Percentiles rank a stretch among this genome's conserved stretches.
These are phyloP conservation scores for Sporothrix globosa DNA, from an alignment of 2,329 filamentous ascomycete genomes.

Conservation along the genomic window DNA sequence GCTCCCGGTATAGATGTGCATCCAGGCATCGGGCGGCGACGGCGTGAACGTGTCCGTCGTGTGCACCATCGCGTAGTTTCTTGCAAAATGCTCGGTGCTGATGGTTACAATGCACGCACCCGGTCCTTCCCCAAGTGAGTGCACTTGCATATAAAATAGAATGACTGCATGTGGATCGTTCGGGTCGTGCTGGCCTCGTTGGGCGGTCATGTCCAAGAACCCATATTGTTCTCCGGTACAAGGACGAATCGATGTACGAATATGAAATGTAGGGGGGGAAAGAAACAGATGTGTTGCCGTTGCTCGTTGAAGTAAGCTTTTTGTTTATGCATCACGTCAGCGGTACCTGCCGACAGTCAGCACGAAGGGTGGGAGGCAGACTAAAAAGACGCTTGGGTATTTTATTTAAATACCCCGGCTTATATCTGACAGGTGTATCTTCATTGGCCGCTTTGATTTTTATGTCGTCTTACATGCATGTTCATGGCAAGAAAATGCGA, in stretches of 20 bases:
- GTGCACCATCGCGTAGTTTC: not conserved
- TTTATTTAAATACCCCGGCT: not conserved
- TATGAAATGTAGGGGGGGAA: too few species aligned
- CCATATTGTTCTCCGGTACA: too few species aligned
- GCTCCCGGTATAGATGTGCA: not conserved
- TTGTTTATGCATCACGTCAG: not conserved
- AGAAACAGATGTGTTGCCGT: too few species aligned
- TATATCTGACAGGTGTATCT: not conserved
- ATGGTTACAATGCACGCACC: not conserved
- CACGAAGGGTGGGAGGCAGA: not conserved
- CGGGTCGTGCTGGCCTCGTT: too few species aligned
- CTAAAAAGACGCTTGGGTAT: not conserved
- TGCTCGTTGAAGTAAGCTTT: constrained; percentile 6
- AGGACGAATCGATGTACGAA: too few species aligned
- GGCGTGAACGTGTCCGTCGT: not conserved
- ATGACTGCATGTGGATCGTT: too few species aligned
- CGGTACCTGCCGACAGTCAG: not conserved
- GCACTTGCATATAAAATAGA: too few species aligned
- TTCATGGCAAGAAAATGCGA: not conserved
- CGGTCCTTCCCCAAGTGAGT: too few species aligned
- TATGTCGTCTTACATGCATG: too few species aligned
- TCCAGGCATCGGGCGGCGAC: too few species aligned
- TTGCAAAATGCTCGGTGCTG: not conserved
- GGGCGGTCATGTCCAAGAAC: too few species aligned
- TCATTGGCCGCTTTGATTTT: not conserved